Evolutionary conservation across 768 basidiomycete species (phyloP).

Genomic region (Panellus pusillus): DNA sequence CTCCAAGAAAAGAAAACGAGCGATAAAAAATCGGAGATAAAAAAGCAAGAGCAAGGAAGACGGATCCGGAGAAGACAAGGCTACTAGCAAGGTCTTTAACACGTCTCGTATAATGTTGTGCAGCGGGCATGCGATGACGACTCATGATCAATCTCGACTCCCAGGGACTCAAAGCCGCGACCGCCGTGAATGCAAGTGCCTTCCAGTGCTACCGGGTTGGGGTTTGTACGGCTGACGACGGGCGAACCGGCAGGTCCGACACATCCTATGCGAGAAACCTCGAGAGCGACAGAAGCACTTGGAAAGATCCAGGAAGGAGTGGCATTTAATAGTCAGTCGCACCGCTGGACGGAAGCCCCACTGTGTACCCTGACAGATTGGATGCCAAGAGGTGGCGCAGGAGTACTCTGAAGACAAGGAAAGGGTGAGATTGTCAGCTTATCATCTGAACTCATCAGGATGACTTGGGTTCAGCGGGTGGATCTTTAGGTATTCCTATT

Average conservation of each 20-base stretch:
- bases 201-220: background rate
- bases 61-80: constrained; percentile 39
- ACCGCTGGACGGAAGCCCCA: background rate
- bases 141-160: constrained; percentile 28
- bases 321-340: constrained; percentile 60
- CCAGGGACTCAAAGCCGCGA: constrained; percentile 75
- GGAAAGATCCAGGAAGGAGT: constrained; percentile 82
- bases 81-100: constrained; percentile 39
- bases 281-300: constrained; percentile 74
- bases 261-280: constrained; percentile 87
- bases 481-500: constrained; percentile 46
- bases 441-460: background rate
- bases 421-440: constrained; percentile 51
- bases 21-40: constrained; percentile 39
- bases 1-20: constrained; percentile 2
- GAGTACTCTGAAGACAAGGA: constrained; percentile 90
- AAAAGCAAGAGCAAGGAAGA: constrained; percentile 44
- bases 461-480: constrained; percentile 55
- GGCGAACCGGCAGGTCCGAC: constrained; percentile 51
- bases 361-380: background rate
- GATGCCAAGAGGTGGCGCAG: constrained; percentile 61
- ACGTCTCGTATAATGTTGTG: too few relatives aligned
- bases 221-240: background rate
- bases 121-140: background rate
- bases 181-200: constrained; percentile 56